A percentile compares a stretch with the other conserved stretches of the same genome.
Conservation (phyloP, 208 protist genomes). For the Naegleria gruberi region DNA sequence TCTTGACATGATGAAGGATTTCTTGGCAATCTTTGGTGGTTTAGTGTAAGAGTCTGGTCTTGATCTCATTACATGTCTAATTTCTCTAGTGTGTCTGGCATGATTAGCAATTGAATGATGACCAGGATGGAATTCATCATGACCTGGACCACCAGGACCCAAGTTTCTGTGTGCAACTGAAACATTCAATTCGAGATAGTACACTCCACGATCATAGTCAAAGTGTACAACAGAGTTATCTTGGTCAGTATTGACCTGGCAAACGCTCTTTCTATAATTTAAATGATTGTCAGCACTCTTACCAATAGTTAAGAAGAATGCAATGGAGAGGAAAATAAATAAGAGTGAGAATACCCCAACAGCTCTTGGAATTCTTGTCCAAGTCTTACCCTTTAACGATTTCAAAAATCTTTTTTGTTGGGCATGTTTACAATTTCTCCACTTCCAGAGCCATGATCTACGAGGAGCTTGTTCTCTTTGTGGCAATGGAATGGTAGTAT, state of each 20-base stretch:
- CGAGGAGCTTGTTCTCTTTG: too few relatives aligned
- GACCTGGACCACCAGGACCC: background rate
- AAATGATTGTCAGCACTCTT: background rate
- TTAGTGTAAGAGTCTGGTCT: background rate
- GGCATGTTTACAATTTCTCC: background rate
- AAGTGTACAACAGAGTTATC: background rate
- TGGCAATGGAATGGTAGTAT: too few relatives aligned
- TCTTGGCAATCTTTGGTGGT: background rate
- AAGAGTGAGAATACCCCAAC: background rate
- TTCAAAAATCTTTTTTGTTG: too few relatives aligned
- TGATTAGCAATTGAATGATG: too few relatives aligned
- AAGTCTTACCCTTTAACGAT: too few relatives aligned
- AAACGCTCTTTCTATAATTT: background rate
- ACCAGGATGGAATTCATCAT: too few relatives aligned
- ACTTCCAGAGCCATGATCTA: background rate
- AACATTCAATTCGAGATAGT: background rate
- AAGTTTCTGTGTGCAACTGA: background rate
- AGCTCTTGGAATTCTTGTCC: background rate
- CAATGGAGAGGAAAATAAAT: background rate
- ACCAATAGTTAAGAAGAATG: background rate
- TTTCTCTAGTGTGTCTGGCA: too few relatives aligned
- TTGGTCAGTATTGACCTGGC: background rate
- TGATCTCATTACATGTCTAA: background rate
- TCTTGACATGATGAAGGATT: background rate
- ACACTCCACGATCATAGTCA: background rate